Base-by-base conservation (phyloP, 148 eudicot genomes). In the Agrostemma githago region DNA sequence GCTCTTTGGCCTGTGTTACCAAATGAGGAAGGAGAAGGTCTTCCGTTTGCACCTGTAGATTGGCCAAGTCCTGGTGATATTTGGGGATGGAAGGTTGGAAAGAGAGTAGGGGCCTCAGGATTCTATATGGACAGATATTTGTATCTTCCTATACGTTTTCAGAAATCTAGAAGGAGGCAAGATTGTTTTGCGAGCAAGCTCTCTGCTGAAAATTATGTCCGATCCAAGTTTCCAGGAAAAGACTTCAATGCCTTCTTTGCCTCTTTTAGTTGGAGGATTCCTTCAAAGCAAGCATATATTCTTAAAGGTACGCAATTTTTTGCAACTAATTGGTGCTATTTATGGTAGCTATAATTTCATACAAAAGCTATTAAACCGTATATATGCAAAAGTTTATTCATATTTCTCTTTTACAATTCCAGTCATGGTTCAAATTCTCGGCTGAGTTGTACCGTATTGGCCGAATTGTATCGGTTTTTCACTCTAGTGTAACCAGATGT, bases 61-160 rank as follows among this genome's bases (percentile, higher is more conserved):
- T 88, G 86, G 87, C 97, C 94, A 63, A 80, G 66, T 72, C 92
- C 86, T 34, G 97, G 97, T 68, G 94, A 92, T 82, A 82, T 54
- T 8, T 92, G 97, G 94, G 74, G 80, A 21, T 93, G 98, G 98
- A 87, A 85, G 78, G 92, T 83, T 21, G 98, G 96, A 59, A 88
- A 54, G 77, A 80, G 98, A 82, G 43, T 85, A 17, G 78, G 84
- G 40, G 38, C 69, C 21, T 70, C 84, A 62, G 96, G 98, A n/a
- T 82, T 76, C 76, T 89, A 87, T 83, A 2, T 78, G 78, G 98
- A 93, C 79, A 86, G 98, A 83, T 89, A 89, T 67, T 63, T 90
- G 74, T 93, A 87, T 79, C 89, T 75, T 83, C 98, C 98, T 2
- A 41, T 8, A 8, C 74, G 86, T 72, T 82, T 85, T 41, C 86